phyloP scores from a whole-genome alignment of 352 stramenopile species.

The Globisporangium acanthophoron region DNA sequence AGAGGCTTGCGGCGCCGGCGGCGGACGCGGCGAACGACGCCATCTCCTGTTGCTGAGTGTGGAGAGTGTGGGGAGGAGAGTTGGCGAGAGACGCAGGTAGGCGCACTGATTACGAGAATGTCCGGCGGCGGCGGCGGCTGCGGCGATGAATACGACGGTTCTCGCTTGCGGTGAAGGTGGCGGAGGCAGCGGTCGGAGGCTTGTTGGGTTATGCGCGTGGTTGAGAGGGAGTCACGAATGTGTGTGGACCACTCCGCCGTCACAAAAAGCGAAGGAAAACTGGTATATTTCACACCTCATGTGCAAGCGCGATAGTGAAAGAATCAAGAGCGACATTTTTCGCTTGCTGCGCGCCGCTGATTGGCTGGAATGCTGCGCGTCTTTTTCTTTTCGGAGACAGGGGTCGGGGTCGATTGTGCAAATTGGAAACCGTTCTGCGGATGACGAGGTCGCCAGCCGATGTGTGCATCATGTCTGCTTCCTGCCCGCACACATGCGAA shows the following conservation, averaged over 20 bases:
- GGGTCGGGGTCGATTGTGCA: not conserved
- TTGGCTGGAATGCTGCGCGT: not conserved
- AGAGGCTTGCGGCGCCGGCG: slow-evolving; percentile 5
- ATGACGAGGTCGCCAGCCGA: not conserved
- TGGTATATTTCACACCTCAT: no score
- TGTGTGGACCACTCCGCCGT: not conserved
- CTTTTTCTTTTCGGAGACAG: not conserved
- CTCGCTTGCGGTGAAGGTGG: not conserved
- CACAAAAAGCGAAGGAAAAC: no score
- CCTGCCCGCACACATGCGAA: no score
- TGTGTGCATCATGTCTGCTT: no score
- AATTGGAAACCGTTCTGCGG: not conserved
- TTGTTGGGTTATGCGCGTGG: not conserved
- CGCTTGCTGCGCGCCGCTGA: not conserved
- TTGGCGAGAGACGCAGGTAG: no score
- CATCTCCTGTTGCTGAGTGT: slow-evolving; percentile 5
- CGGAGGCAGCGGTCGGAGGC: no score
- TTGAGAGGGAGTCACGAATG: not conserved
- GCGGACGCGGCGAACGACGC: slow-evolving; percentile 20
- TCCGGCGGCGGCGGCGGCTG: not conserved
- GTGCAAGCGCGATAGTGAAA: not conserved
- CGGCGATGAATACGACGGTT: not conserved
- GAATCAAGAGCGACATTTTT: not conserved
- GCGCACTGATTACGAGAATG: not conserved
- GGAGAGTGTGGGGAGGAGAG: not conserved